Base-by-base conservation (phyloP, 495 filamentous ascomycete species). In the Cenococcum geophilum region DNA sequence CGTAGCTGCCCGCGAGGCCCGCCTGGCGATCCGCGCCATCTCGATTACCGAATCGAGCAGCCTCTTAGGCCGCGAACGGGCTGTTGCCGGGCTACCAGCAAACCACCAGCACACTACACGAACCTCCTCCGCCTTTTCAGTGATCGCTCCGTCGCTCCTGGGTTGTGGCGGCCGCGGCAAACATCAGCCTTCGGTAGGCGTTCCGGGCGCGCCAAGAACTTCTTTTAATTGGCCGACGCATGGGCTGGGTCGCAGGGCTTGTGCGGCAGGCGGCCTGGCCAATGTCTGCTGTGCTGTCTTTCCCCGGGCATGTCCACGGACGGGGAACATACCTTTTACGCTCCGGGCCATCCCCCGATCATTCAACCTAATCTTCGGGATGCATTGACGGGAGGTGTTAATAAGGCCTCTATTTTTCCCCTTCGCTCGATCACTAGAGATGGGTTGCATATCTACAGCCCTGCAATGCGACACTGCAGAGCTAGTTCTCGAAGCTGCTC, bases 271-370 rank as follows among this genome's bases (percentile, higher is more conserved):
- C 40, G 40, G 40, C 18, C 40, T 18, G 40, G 40, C 40, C 40
- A 45, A 45, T 45, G 14, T 45, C 18, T 45, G 40, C 18, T 18
- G 14, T 45, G 40, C 40, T 45, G 40, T 45, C 40, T 23, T 52
- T 16, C 49, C 49, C 49, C 49, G 49, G 25, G 49, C 49, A 52
- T 10, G 21, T 52, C 49, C 49, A 52, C 49, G 49, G 21, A 52
- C 25, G 18, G 22, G 49, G 49, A 52, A 52, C 49, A 52, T 18
- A 16, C 14, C 18, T 27, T 4, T 6, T 22, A 23, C 25, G 49
- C 49, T 45, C 14, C 11, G 40, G 14, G 6, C 6, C 36, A 8
- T 40, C 14, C 40, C 18, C 4, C 4, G 40, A 45, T 6, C 27
- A 32, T 32, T 32, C 27, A 6, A 45, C 40, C 40, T 45, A 45